Evolutionary conservation across 2,329 filamentous ascomycete species (phyloP), one percentile per base, ranked within the genome.

Genomic region (Epichloe glyceriae): DNA sequence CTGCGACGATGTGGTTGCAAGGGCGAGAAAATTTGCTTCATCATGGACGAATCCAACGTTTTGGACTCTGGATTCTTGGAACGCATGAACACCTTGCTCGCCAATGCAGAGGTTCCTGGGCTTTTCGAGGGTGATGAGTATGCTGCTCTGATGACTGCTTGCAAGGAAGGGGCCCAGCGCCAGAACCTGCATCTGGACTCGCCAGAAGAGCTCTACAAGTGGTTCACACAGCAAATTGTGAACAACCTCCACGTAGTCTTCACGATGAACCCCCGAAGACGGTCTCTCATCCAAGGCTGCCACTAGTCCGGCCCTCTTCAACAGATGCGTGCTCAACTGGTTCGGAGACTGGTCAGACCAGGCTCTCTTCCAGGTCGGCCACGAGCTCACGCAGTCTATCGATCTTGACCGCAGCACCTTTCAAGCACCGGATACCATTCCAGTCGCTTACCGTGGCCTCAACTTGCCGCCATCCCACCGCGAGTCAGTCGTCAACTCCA

Each of bases 291-390:
- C 89, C 34, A 97, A 96, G 73, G 93, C 93, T 51, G 94, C 93
- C 30, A 98, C 94, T 3, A 96, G 89, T 78, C 93, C 93, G 53
- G 93, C 93, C 40, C 72, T 99, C 62, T 99, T 99, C 84, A 99
- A 99, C 73, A 85, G 93, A 76, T 99, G 93, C 64, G 93, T 99
- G 46, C 83, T 99, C 60, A 98, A 99, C 71, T 99, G 93, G 93
- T 96, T 98, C 66, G 93, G 93, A 57, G 93, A 99, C 70, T 99
- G 93, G 93, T 98, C 93, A 49, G 93, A 98, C 67, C 93, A 98
- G 71, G 94, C 93, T 38, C 78, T 98, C 19, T 99, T 94, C 82
- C 94, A 98, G 68, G 94, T 98, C 55, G 90, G 87, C 22, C 89
- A 87, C 55, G 93, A 98, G 68, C 80, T 98, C 52, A 98, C 94